phyloP scores from a whole-genome alignment of 805 yeast species.

The Sungouiella thailandica region DNA sequence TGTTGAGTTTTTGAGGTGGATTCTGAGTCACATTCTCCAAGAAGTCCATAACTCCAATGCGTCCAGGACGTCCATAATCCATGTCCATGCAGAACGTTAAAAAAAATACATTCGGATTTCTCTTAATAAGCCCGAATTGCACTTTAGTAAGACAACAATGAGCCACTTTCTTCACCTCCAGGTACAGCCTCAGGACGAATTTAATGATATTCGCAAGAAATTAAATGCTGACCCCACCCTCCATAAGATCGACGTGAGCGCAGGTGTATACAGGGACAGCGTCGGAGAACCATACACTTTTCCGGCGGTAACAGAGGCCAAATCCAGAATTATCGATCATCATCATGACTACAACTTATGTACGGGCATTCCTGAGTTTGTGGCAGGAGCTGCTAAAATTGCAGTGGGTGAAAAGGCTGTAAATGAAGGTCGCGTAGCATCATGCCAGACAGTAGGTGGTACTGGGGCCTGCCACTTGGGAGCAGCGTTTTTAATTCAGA shows the following conservation, averaged over 20 bases:
- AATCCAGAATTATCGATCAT: not conserved
- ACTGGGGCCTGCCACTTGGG: constrained; percentile 2
- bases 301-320: not conserved
- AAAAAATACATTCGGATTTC: no score
- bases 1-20: no score
- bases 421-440: not conserved
- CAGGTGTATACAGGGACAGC: not conserved
- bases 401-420: constrained; percentile 1
- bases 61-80: no score
- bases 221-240: not conserved
- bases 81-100: no score
- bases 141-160: no score
- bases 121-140: no score
- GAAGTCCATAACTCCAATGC: no score
- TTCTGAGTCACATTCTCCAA: no score
- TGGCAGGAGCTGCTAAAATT: not conserved
- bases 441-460: constrained; percentile 1
- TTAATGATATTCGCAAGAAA: constrained; percentile 2
- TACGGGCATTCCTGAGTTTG: not conserved
- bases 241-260: constrained; percentile 1
- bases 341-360: constrained; percentile 4
- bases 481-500: not conserved
- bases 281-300: not conserved
- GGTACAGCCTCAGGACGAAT: constrained; percentile 3
- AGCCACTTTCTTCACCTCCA: constrained; percentile 2